Evolutionary conservation across 202 grass and related monocot genomes (phyloP), one percentile per base, ranked within the genome.

Genomic region (Saccharum hybrid): DNA sequence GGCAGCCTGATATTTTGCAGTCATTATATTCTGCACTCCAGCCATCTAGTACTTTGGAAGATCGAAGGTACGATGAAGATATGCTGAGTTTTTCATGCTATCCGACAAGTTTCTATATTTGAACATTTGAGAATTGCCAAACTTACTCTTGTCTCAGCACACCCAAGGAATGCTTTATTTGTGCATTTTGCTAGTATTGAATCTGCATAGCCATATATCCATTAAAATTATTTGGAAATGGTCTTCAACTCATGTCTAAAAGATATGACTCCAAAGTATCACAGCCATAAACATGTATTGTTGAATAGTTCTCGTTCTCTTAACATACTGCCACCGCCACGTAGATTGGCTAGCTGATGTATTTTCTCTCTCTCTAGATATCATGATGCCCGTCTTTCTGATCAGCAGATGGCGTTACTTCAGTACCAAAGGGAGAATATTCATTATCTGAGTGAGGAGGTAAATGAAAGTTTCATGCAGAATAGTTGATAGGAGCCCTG

Each of bases 381-480:
- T 86, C 89, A 88, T 87, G 96, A 98, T 88, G 93, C 91, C 13
- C 81, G 79, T 69, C 85, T 98, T 83, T 98, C 96, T 80, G 96
- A 98, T 67, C 96, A 98, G 88, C 96, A 98, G 84, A 98, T 96
- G 93, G 93, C 91, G 15, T 86, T 98, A 63, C 88, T 98, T 82
- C 96, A 96, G 72, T 98, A 98, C 71, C 96, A 98, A 88, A 86
- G 89, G 86, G 96, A 98, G 92, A 98, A 98, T 63, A 92, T 98
- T 81, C 96, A 98, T 90, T 98, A 92, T 86, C 78, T 98, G 90
- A 98, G 93, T 48, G 96, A 98, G 76, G 96, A 98, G 93, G 96
- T 98, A 96, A 15, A 68, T 33, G 43, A 3, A 83, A 48, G 62
- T 52, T 52, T 74, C 4, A 34, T 74, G 71, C 45, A 34, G 18